Percentiles rank a stretch among this genome's conserved stretches.
phyloP scores from a whole-genome alignment of 495 filamentous ascomycete genomes.

The Aspergillus bertholletiae region DNA sequence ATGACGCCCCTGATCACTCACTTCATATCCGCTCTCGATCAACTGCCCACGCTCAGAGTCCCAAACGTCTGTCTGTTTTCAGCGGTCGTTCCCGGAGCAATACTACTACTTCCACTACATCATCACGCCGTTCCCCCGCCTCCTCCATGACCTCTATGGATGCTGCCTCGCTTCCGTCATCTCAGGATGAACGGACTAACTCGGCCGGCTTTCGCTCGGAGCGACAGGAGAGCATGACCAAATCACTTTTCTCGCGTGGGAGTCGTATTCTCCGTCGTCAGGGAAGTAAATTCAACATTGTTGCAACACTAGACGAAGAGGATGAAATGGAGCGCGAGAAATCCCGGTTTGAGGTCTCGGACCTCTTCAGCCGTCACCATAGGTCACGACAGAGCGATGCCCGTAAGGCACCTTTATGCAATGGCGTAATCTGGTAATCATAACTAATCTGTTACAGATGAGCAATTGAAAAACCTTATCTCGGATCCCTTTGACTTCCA shows the following conservation, averaged over 20 bases:
- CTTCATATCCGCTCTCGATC: conserved; percentile 42
- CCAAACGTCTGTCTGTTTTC: conserved; percentile 43
- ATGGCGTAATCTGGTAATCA: background rate
- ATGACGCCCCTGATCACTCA: conserved; percentile 34
- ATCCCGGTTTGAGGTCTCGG: conserved; percentile 31
- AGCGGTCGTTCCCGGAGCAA: conserved; percentile 43
- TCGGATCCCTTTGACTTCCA: conserved; percentile 88
- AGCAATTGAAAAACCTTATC: conserved; percentile 53
- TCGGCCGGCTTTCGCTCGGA: conserved; percentile 30
- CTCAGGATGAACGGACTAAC: conserved; percentile 32
- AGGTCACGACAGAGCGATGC: conserved; percentile 27
- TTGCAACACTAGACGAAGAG: conserved; percentile 44
- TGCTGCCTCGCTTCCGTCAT: conserved; percentile 17
- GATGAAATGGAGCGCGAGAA: conserved; percentile 37
- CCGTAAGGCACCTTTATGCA: conserved; percentile 24
- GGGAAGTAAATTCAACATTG: conserved; percentile 50
- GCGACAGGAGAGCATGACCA: conserved; percentile 36
- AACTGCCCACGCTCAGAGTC: conserved; percentile 36
- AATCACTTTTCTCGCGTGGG: conserved; percentile 43
- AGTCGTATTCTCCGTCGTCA: conserved; percentile 51
- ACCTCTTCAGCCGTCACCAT: conserved; percentile 30
- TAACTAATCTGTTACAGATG: conserved; percentile 18
- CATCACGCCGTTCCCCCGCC: conserved; percentile 34
- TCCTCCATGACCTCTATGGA: conserved; percentile 41
- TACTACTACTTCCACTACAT: conserved; percentile 37